A percentile compares a stretch with the other conserved stretches of the same genome.
Conservation (phyloP, 768 basidiomycete species). For the Daedaleopsis sinensis region DNA sequence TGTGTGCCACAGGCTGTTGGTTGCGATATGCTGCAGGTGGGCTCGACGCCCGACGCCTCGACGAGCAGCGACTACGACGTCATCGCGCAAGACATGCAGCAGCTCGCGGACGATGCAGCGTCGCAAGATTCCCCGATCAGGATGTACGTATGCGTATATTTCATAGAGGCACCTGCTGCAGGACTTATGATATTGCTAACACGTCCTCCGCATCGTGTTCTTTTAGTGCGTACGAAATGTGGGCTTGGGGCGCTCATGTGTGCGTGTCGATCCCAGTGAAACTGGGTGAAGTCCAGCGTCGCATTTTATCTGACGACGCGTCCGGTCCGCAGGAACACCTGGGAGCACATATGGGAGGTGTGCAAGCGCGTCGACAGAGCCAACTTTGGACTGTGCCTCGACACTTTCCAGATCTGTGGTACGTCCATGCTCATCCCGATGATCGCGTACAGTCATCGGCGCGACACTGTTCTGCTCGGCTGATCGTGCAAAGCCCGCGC, state of each 20-base stretch:
- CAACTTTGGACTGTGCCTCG: conserved; percentile 36
- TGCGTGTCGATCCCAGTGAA: conserved; percentile 11
- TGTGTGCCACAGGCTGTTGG: conserved; percentile 22
- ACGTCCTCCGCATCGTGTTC: too few relatives aligned
- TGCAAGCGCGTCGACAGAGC: conserved; percentile 32
- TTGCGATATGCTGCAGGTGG: conserved; percentile 34
- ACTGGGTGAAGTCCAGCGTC: too few relatives aligned
- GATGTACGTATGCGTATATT: conserved; percentile 16
- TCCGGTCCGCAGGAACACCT: conserved; percentile 28
- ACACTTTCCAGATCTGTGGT: conserved; percentile 37
- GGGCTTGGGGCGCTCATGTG: conserved; percentile 36
- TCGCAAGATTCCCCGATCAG: conserved; percentile 30
- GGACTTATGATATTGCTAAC: too few relatives aligned
- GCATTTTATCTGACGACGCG: too few relatives aligned
- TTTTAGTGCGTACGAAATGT: conserved; percentile 36
- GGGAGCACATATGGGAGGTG: conserved; percentile 36
- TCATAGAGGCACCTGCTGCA: too few relatives aligned
- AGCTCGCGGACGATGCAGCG: conserved; percentile 32
- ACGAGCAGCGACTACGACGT: conserved; percentile 28
- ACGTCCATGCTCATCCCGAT: conserved; percentile 1
- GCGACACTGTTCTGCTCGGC: not conserved
- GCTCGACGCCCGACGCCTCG: conserved; percentile 30
- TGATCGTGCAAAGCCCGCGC: conserved; percentile 24
- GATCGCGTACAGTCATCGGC: not conserved
- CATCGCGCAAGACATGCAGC: conserved; percentile 31